A percentile compares a stretch with the other conserved stretches of the same genome.
Conservation (phyloP, 768 basidiomycete genomes). For the Hygrocybe punicea region DNA sequence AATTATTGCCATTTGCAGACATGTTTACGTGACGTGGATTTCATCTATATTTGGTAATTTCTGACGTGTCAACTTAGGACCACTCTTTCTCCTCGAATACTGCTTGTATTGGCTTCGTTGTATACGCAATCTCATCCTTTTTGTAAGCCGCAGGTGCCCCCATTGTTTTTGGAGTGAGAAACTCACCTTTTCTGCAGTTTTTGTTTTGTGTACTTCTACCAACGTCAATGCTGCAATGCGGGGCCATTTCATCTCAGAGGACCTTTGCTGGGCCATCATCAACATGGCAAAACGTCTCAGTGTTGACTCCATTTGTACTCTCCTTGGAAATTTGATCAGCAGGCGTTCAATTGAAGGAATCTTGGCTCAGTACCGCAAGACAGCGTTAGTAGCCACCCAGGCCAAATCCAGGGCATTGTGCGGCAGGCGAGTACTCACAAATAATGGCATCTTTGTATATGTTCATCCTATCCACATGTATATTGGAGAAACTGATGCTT, state of each 20-base stretch:
- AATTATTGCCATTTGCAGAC: not conserved
- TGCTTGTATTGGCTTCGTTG: not conserved
- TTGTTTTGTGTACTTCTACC: not conserved
- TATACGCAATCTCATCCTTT: not conserved
- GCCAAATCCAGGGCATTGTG: not conserved
- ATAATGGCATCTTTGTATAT: not conserved
- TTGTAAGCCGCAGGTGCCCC: not conserved
- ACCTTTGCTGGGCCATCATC: not conserved
- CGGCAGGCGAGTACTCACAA: not conserved
- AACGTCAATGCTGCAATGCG: not conserved
- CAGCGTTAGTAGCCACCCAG: not conserved
- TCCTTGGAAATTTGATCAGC: not conserved
- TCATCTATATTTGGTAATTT: not conserved
- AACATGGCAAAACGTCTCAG: slow-evolving; percentile 1
- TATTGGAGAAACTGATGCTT: not conserved
- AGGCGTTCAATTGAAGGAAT: slow-evolving; percentile 2
- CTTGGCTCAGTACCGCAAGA: not conserved
- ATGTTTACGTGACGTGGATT: not conserved
- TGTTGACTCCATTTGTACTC: not conserved
- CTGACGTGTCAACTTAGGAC: not conserved
- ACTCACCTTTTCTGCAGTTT: not conserved
- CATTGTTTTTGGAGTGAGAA: not conserved
- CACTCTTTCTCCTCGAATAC: not conserved
- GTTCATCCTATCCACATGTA: not conserved
- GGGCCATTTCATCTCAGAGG: slow-evolving; percentile 1